Base-by-base conservation (phyloP, 192 early-diverging fungal genomes). In the Linnemannia schmuckeri region DNA sequence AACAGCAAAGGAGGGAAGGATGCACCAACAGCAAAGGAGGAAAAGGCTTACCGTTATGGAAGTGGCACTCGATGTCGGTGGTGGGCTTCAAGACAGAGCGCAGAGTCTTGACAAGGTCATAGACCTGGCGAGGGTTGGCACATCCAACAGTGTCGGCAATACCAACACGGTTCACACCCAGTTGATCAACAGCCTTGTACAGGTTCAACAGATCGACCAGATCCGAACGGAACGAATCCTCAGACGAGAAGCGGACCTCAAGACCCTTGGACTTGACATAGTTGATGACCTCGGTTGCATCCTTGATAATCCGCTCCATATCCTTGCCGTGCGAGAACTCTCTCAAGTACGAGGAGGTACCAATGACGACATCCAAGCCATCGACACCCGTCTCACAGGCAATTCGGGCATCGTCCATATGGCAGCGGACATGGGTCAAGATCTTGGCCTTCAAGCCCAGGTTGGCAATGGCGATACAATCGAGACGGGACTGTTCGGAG, bases 251-350 rank as follows among this genome's bases (percentile, higher is more conserved):
- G 49, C 98, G 95, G 63, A 99, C 98, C 89, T 99, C 97, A 10
- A 99, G 91, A 66, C 97, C 97, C 92, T 98, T 96, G 89, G 91
- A 90, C 92, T 99, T 97, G 93, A 99, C 96, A 89, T 95, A 99
- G 86, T 93, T 92, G 88, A 99, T 97, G 37, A 99, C 98, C 89
- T 99, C 97, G 42, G 95, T 98, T 20, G 98, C 98, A 82, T 96
- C 94, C 87, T 97, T 94, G 90, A 96, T 97, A 78, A 99, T 99
- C 91, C 96, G 97, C 61, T 96, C 95, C 97, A 99, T 99, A 89
- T 99, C 98, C 91, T 99, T 99, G 80, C 98, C 98, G 87, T 99
- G 98, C 75, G 97, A 98, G 92, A 99, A 99, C 91, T 99, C 97
- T 70, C 98, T 94, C 74, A 99, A 92, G 83, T 95, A 97, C 42